These are phyloP conservation scores for Diaporthe vaccinii DNA, from an alignment of 2,329 filamentous ascomycete genomes.

Conservation along the genomic window DNA sequence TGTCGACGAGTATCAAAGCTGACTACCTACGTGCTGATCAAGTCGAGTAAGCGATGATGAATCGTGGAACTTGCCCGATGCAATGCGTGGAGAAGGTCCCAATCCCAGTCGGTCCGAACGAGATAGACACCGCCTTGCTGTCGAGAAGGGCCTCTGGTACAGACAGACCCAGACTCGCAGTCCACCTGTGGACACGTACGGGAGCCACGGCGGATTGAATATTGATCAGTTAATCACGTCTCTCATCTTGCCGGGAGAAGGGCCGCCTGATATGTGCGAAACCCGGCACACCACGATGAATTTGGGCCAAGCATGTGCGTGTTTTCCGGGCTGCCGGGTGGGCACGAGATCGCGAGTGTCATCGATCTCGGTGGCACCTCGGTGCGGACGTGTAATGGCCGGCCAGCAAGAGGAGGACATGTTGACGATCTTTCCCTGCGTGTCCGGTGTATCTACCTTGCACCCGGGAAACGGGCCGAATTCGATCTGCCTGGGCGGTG, in stretches of 20 bases:
- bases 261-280: not conserved
- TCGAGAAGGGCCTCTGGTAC: not conserved
- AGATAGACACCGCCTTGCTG: conserved; percentile 10
- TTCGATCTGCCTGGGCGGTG: conserved; percentile 10
- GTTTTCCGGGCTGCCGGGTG: not conserved
- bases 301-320: not conserved
- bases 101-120: conserved; percentile 4
- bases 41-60: not conserved
- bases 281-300: not conserved
- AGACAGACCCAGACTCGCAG: not conserved
- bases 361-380: conserved; percentile 32
- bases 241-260: not conserved
- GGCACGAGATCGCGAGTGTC: not conserved
- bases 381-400: conserved; percentile 4
- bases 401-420: not conserved
- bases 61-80: conserved; percentile 18
- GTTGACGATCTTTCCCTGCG: not conserved
- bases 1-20: not conserved
- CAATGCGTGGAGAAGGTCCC: not conserved
- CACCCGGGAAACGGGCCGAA: conserved; percentile 16
- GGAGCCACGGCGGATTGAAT: not conserved
- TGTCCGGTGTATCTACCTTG: not conserved
- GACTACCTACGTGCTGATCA: not conserved
- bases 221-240: not conserved
- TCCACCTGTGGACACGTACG: not conserved